Conservation (phyloP, 108 stramenopile species). For the Skeletonema grethae region DNA sequence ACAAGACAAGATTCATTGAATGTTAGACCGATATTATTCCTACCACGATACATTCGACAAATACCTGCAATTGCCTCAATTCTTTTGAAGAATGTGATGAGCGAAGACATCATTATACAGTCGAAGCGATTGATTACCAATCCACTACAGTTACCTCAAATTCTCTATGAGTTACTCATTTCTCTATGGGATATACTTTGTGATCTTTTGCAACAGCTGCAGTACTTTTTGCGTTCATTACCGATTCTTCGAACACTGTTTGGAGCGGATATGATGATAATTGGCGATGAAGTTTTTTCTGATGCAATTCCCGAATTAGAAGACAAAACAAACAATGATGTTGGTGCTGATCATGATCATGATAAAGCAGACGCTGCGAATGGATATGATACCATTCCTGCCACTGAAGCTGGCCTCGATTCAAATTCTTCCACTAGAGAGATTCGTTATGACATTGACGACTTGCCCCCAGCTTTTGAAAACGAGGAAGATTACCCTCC, state of each 20-base stretch:
- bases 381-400: background rate
- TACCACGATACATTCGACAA: constrained; percentile 1
- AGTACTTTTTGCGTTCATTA: background rate
- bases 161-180: background rate
- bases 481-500: constrained; percentile 66
- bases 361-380: background rate
- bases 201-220: background rate
- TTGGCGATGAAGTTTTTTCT: background rate
- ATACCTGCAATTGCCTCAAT: background rate
- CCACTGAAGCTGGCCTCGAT: background rate
- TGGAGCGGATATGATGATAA: background rate
- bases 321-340: background rate
- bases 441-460: constrained; percentile 21
- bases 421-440: background rate
- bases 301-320: background rate
- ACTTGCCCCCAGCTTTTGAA: constrained; percentile 65
- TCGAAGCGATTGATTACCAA: background rate
- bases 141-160: background rate
- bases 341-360: background rate
- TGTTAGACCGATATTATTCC: background rate
- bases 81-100: background rate
- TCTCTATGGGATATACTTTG: background rate
- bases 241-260: background rate
- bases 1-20: background rate
- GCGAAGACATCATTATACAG: background rate